Evolutionary conservation across 805 yeast genomes (phyloP), one percentile per base, ranked within the genome.

Genomic region (Yamadazyma takamatsuzukensis): DNA sequence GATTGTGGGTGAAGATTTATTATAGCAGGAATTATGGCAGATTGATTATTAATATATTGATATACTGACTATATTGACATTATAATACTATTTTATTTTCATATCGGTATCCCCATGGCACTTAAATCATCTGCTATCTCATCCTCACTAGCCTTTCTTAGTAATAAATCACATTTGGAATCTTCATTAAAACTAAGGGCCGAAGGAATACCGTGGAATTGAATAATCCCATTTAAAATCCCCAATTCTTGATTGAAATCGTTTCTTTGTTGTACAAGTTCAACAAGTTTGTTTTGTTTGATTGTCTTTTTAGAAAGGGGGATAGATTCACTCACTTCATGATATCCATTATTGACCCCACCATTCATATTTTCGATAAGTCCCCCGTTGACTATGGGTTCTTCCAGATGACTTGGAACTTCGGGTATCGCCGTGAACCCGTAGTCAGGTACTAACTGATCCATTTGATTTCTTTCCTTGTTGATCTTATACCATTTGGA

Each of bases 401-500:
- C 10, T 7, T 19, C 11, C 21, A 14, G 27, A 12, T 23, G 13
- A 6, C 34, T 29, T 12, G 19, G 19, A 15, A 18, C 5, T 11
- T 35, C 40, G 6, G 72, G 72, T n/a, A 64, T 43, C 4, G 71
- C 71, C 5, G 56, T 26, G 38, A 48, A 74, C 37, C 64, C 76
- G 72, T 45, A 76, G 56, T 72, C 74, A 5, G 78, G 65, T 13
- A 74, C 78, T 31, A 77, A 47, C 41, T 74, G 72, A 54, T 87
- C 96, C 76, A 86, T 72, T 27, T 78, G 78, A 42, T 94, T 72
- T 47, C 97, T 72, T 54, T 93, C 97, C 48, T 81, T 78, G 58
- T 88, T 89, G 49, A 89, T 83, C 44, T 83, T 81, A 63, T 90
- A 90, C 97, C 97, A 93, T 41, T 77, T 72, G 25, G 82, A 74